A percentile compares a stretch with the other conserved stretches of the same genome.
Conservation (phyloP, 2,329 filamentous ascomycete species). For the Apiospora rasikravindrae region DNA sequence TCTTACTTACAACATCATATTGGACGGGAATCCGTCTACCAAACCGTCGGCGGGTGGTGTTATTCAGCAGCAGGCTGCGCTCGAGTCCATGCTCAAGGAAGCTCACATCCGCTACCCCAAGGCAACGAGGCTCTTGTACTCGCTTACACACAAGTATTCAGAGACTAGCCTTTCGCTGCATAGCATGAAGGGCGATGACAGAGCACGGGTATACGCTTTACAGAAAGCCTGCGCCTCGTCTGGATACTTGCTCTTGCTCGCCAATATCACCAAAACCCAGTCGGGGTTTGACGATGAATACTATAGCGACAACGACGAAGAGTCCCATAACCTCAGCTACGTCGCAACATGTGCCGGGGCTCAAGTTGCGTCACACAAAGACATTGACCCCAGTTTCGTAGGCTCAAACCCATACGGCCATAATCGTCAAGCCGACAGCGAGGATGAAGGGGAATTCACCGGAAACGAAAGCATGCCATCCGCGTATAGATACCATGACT, state of each 20-base stretch:
- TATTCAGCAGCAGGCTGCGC: background rate
- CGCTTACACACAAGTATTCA: constrained; percentile 34
- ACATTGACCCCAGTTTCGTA: constrained; percentile 22
- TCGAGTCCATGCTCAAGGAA: constrained; percentile 21
- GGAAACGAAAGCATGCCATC: constrained; percentile 27
- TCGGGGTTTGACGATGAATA: background rate
- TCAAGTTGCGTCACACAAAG: background rate
- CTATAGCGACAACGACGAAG: constrained; percentile 11
- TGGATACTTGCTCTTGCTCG: constrained; percentile 29
- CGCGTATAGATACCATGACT: constrained; percentile 27
- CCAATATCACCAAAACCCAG: constrained; percentile 27
- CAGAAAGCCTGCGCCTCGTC: constrained; percentile 23
- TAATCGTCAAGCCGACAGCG: constrained; percentile 25
- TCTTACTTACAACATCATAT: constrained; percentile 55
- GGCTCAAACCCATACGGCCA: constrained; percentile 18
- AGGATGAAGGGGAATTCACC: constrained; percentile 26
- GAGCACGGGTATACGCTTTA: constrained; percentile 26
- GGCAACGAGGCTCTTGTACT: constrained; percentile 25
- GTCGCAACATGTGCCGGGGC: constrained; percentile 23
- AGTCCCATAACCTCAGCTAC: constrained; percentile 17
- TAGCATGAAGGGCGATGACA: constrained; percentile 34
- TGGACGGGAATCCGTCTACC: constrained; percentile 28
- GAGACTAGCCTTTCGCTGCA: constrained; percentile 28
- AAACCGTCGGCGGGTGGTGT: background rate
- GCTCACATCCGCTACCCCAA: constrained; percentile 19